Evolutionary conservation across 2,329 filamentous ascomycete species (phyloP).

Genomic region (Fusarium sp.): DNA sequence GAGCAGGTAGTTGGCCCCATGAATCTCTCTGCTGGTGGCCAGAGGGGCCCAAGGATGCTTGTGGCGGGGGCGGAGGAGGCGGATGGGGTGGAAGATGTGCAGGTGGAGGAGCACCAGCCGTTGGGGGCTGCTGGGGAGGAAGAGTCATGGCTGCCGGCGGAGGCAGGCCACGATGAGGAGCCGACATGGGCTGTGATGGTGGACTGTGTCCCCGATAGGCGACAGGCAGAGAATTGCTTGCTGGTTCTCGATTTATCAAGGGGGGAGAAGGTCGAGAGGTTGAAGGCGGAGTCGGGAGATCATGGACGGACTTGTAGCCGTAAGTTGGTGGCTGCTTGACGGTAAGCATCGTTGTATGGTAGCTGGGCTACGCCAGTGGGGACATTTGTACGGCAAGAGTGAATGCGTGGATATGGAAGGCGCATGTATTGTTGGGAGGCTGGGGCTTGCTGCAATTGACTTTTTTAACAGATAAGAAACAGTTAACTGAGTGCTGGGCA

Average conservation of each 20-base stretch:
- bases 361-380: constrained; percentile 40
- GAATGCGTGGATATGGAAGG: constrained; percentile 8
- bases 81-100: constrained; percentile 45
- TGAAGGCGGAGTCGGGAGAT: constrained; percentile 66
- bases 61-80: constrained; percentile 38
- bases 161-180: constrained; percentile 73
- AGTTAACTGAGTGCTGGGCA: neutral
- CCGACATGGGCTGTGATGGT: constrained; percentile 68
- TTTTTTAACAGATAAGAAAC: constrained; percentile 21
- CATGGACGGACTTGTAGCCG: constrained; percentile 69
- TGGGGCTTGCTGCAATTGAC: constrained; percentile 26
- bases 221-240: constrained; percentile 51
- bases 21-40: constrained; percentile 48
- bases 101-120: constrained; percentile 38
- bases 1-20: constrained; percentile 66
- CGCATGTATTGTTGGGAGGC: constrained; percentile 9
- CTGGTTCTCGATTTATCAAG: constrained; percentile 58
- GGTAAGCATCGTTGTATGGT: constrained; percentile 65
- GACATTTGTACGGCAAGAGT: constrained; percentile 37
- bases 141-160: constrained; percentile 72
- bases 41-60: constrained; percentile 41
- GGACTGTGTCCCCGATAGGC: constrained; percentile 57
- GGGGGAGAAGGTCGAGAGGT: constrained; percentile 64
- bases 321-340: constrained; percentile 65
- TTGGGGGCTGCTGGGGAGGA: constrained; percentile 55